Conservation (phyloP, 73 alveolate species). For the Tetrahymena elliotti region DNA sequence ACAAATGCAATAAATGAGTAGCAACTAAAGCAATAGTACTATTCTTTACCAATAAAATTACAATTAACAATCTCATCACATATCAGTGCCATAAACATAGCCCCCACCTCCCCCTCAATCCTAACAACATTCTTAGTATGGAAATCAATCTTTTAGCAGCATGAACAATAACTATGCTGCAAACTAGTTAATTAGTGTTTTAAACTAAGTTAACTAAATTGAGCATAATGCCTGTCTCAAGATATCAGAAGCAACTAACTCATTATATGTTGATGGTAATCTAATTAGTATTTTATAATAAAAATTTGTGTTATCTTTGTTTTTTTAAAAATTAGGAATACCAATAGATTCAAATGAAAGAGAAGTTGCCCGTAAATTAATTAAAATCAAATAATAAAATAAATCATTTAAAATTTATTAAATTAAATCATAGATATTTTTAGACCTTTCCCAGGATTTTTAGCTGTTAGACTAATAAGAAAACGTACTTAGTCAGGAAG, state of each 20-base stretch:
- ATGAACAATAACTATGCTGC: neutral
- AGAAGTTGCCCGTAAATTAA: neutral
- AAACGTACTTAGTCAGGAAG: slow-evolving; percentile 73
- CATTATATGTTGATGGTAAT: neutral
- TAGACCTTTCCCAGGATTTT: slow-evolving; percentile 89
- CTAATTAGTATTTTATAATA: neutral
- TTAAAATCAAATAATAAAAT: neutral
- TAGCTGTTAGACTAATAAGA: slow-evolving; percentile 70
- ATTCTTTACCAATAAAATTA: neutral
- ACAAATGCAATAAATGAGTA: neutral
- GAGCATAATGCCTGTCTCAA: neutral
- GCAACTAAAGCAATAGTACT: neutral
- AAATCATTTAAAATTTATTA: neutral
- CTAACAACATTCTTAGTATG: neutral
- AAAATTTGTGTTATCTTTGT: neutral
- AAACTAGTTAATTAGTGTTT: neutral
- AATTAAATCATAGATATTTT: slow-evolving; percentile 47
- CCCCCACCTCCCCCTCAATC: neutral
- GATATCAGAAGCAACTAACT: neutral
- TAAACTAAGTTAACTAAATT: neutral
- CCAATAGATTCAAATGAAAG: neutral
- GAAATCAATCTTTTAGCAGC: neutral
- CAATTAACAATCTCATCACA: neutral
- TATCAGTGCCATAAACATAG: neutral
- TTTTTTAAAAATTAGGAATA: neutral